Evolutionary conservation across 108 stramenopile genomes (phyloP).

Genomic region (Schizochytrium sp.): DNA sequence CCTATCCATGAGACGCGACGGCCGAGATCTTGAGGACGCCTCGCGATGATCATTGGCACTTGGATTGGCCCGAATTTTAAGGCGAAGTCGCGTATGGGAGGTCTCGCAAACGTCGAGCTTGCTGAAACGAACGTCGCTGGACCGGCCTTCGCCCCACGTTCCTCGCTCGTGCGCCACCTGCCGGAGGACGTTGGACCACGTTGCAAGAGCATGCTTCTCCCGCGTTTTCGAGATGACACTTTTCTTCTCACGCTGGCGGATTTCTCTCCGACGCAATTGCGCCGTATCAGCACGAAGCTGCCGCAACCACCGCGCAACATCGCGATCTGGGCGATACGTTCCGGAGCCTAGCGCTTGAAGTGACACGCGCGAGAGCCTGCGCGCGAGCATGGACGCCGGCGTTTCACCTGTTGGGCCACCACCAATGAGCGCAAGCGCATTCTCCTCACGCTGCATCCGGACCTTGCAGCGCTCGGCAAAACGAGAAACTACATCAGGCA

Average conservation of each 20-base stretch:
- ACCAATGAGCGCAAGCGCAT: too few relatives aligned
- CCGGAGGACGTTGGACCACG: background rate
- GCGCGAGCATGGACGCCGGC: too few relatives aligned
- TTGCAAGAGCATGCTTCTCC: background rate
- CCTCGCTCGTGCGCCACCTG: constrained; percentile 1
- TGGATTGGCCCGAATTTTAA: background rate
- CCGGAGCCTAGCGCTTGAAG: background rate
- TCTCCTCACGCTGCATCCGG: too few relatives aligned
- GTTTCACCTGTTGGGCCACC: too few relatives aligned
- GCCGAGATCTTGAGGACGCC: background rate
- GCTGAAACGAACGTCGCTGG: background rate
- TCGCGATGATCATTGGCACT: background rate
- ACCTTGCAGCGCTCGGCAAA: too few relatives aligned
- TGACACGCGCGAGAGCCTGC: too few relatives aligned
- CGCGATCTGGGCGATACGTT: background rate
- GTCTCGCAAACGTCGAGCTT: background rate
- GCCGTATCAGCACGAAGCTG: background rate
- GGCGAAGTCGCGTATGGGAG: background rate
- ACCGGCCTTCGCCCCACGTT: background rate
- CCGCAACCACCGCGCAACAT: background rate
- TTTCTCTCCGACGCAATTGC: background rate
- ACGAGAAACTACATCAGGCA: too few relatives aligned
- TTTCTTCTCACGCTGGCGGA: background rate
- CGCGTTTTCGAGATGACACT: background rate
- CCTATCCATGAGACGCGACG: background rate